Percentiles rank a stretch among this genome's conserved stretches.
These are phyloP conservation scores for Paxillus rubicundulus DNA, from an alignment of 768 basidiomycete species.

Conservation along the genomic window DNA sequence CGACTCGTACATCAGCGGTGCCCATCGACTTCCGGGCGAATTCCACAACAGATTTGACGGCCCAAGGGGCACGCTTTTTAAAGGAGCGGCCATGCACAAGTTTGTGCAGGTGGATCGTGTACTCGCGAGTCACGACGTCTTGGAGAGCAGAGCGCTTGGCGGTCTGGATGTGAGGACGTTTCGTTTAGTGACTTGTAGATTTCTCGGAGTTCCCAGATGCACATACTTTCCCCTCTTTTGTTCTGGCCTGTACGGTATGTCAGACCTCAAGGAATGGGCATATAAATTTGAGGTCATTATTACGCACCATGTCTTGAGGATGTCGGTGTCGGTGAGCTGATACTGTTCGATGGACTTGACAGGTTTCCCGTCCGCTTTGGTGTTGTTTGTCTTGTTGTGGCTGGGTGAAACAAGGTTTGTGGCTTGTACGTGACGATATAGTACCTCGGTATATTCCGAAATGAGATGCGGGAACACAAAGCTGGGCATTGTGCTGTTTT, in stretches of 20 bases:
- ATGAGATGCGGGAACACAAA: too few species aligned
- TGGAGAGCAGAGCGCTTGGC: conserved; percentile 96
- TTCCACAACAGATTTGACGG: conserved; percentile 88
- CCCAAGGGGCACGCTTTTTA: conserved; percentile 97
- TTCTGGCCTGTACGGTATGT: conserved; percentile 40
- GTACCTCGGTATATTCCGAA: conserved; percentile 38
- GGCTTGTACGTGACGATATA: conserved; percentile 44
- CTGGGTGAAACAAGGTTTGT: conserved; percentile 55
- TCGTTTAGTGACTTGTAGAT: neutral
- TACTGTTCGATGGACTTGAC: conserved; percentile 23
- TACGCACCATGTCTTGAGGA: conserved; percentile 69
- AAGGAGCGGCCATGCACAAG: conserved; percentile 88
- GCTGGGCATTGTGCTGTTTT: neutral
- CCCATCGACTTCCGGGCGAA: conserved; percentile 97
- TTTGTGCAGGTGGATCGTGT: conserved; percentile 98
- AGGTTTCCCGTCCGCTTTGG: conserved; percentile 37
- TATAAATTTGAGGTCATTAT: neutral
- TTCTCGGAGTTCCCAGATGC: conserved; percentile 21
- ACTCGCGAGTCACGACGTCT: conserved; percentile 98
- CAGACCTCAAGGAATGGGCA: conserved; percentile 6
- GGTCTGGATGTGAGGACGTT: conserved; percentile 38
- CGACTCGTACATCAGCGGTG: conserved; percentile 88
- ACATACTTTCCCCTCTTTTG: conserved; percentile 31
- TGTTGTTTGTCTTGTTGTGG: conserved; percentile 40
- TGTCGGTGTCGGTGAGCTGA: conserved; percentile 55